These are phyloP conservation scores for Cladorrhinum sp. DNA, from an alignment of 2,329 filamentous ascomycete species.

Conservation along the genomic window DNA sequence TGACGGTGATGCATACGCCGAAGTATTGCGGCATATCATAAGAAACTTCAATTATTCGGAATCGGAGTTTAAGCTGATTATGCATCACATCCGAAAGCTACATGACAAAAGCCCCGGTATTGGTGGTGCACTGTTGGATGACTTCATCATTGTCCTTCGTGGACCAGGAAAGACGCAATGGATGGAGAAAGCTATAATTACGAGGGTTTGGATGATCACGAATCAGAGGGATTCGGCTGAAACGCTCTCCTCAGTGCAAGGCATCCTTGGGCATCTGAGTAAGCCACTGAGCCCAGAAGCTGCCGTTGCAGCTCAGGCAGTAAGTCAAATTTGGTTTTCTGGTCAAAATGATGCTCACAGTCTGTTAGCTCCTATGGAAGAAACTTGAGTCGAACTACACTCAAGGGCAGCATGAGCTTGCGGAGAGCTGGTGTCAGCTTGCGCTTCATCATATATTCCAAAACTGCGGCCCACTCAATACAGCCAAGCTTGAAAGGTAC, in stretches of 20 bases:
- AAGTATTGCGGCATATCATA: constrained; percentile 61
- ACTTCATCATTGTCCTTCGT: constrained; percentile 56
- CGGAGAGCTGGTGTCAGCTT: constrained; percentile 69
- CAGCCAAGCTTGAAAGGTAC: constrained; percentile 65
- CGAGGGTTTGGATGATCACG: constrained; percentile 64
- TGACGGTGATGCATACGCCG: constrained; percentile 46
- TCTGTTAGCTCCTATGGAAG: constrained; percentile 77
- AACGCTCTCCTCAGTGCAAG: constrained; percentile 27
- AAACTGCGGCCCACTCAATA: constrained; percentile 63
- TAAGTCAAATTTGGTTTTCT: constrained; percentile 35
- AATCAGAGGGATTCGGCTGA: constrained; percentile 39
- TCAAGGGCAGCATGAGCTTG: constrained; percentile 49
- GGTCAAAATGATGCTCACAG: constrained; percentile 8
- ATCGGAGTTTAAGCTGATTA: constrained; percentile 60
- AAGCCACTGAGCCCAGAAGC: constrained; percentile 55
- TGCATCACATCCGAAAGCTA: constrained; percentile 66
- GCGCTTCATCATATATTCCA: constrained; percentile 66
- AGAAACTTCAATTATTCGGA: constrained; percentile 58
- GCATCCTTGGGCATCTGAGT: constrained; percentile 43
- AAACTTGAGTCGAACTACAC: constrained; percentile 59
- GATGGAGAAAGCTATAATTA: constrained; percentile 68
- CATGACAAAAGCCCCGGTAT: constrained; percentile 50
- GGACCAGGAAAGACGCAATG: constrained; percentile 48
- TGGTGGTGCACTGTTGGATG: constrained; percentile 55
- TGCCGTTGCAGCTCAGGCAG: constrained; percentile 65